Evolutionary conservation across 306 rosid species (phyloP), one percentile per base, ranked within the genome.

Genomic region (Carpinus viminea): DNA sequence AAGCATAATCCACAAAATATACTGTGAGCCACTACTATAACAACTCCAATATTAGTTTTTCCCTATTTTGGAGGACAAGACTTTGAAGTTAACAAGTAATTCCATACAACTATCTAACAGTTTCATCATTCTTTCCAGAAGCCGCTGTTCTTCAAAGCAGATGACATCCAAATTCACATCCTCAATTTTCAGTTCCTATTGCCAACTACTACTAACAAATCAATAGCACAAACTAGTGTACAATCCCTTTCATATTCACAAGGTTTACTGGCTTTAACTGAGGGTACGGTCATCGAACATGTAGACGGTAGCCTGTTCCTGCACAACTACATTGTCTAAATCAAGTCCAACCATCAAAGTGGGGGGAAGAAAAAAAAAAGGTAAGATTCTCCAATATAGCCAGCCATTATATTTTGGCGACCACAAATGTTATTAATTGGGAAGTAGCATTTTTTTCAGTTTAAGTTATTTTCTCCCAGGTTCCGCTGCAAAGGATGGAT

Each of bases 161-260:
- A 77, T 46, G 71, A 74, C 80, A 79, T 75, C 73, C 86, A 85
- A 82, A 74, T 76, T 79, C 61, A 71, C 61, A 81, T 82, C 81
- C 84, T 81, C 89, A 82, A 84, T 82, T 70, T 86, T 82, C 88
- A 84, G 90, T 53, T 60, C 80, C 77, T 85, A 76, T 48, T 80
- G 69, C 82, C 77, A 74, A 12, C 84, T 85, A 78, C 84, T 78
- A 83, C 91, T 87, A 88, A 79, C 89, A 88, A 82, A 88, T 84
- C 87, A 86, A 93, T 85, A 85, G 51, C 90, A 84, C 77, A 85
- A 74, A 83, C 86, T 81, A 85, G 91, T 84, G 88, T 89, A 91
- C 91, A 86, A 79, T 76, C 85, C 88, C 55, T 74, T 87, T 84
- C 82, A 77, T 92, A 92, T 92, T 90, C 93, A 90, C 94, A 90